phyloP scores from a whole-genome alignment of 2,329 filamentous ascomycete genomes.

The Stachybotrys chartarum region DNA sequence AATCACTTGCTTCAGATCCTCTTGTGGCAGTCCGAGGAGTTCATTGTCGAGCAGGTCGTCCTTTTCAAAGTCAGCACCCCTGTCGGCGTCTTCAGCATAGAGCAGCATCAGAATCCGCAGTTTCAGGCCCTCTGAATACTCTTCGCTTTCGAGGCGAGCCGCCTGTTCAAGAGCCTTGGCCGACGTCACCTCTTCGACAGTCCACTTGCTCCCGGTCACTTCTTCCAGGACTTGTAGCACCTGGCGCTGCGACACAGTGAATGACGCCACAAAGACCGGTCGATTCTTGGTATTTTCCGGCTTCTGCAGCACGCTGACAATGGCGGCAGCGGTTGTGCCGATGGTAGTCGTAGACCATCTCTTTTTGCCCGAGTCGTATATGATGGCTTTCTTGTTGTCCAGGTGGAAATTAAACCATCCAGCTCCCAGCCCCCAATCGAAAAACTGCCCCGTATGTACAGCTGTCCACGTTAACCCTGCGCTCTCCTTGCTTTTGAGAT shows the following conservation, averaged over 20 bases:
- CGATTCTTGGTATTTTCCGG: slow-evolving; percentile 8
- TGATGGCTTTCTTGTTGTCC: slow-evolving; percentile 23
- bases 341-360: slow-evolving; percentile 7
- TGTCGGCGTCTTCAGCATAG: slow-evolving; percentile 2
- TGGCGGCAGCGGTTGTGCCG: slow-evolving; percentile 5
- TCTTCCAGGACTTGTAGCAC: slow-evolving; percentile 22
- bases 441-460: slow-evolving; percentile 42
- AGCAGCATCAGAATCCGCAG: slow-evolving; percentile 2
- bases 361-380: slow-evolving; percentile 8
- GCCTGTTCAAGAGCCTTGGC: slow-evolving; percentile 20
- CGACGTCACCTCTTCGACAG: slow-evolving; percentile 12
- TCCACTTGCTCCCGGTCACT: slow-evolving; percentile 1
- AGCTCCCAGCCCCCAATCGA: slow-evolving; percentile 35
- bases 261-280: slow-evolving; percentile 25
- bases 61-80: slow-evolving; percentile 1
- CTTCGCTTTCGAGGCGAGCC: not conserved
- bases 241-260: slow-evolving; percentile 40
- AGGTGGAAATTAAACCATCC: slow-evolving; percentile 24
- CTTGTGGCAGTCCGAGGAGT: slow-evolving; percentile 1
- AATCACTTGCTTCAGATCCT: not conserved
- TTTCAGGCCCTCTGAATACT: not conserved
- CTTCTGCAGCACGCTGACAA: slow-evolving; percentile 7
- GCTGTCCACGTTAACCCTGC: slow-evolving; percentile 40
- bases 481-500: slow-evolving; percentile 17
- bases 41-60: slow-evolving; percentile 1